These are phyloP conservation scores for Aspergillus aculeatinus DNA, from an alignment of 2,329 filamentous ascomycete genomes.

Conservation along the genomic window DNA sequence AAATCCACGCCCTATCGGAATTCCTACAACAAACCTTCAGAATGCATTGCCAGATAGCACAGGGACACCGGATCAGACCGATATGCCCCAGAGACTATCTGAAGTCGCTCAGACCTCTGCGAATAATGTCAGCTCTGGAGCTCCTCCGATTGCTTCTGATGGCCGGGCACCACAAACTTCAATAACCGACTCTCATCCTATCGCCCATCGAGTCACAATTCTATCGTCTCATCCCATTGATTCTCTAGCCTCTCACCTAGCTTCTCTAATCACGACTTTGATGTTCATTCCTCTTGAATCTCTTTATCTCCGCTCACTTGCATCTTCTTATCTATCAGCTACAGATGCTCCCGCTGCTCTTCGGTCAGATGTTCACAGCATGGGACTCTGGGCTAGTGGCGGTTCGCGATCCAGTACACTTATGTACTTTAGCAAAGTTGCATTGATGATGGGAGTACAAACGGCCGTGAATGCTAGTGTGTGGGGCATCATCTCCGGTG, in stretches of 20 bases:
- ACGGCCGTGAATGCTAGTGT: conserved; percentile 37
- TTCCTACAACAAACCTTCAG: conserved; percentile 12
- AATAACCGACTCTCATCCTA: conserved; percentile 10
- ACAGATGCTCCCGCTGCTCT: conserved; percentile 23
- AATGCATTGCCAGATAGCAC: conserved; percentile 33
- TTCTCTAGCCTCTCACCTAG: conserved; percentile 43
- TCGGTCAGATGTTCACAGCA: conserved; percentile 31
- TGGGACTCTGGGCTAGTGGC: conserved; percentile 39
- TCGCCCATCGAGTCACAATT: conserved; percentile 42
- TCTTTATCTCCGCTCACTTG: conserved; percentile 41
- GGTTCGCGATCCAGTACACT: conserved; percentile 29
- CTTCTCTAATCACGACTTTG: conserved; percentile 37
- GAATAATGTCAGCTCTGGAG: conserved; percentile 15
- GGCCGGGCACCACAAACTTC: conserved; percentile 19
- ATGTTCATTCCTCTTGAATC: conserved; percentile 44
- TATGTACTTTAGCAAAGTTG: conserved; percentile 38
- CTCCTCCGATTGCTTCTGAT: conserved; percentile 19
- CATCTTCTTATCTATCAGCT: conserved; percentile 36
- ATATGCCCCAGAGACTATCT: conserved; percentile 15
- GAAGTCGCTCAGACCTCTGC: conserved; percentile 16
- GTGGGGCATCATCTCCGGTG: conserved; percentile 39
- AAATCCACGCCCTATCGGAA: conserved; percentile 15
- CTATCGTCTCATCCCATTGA: conserved; percentile 45
- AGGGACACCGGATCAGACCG: conserved; percentile 30
- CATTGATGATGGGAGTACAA: conserved; percentile 39